A percentile compares a stretch with the other conserved stretches of the same genome.
These are phyloP conservation scores for Phalaenopsis aphrodite DNA, from an alignment of 106 monocot species.

Conservation along the genomic window DNA sequence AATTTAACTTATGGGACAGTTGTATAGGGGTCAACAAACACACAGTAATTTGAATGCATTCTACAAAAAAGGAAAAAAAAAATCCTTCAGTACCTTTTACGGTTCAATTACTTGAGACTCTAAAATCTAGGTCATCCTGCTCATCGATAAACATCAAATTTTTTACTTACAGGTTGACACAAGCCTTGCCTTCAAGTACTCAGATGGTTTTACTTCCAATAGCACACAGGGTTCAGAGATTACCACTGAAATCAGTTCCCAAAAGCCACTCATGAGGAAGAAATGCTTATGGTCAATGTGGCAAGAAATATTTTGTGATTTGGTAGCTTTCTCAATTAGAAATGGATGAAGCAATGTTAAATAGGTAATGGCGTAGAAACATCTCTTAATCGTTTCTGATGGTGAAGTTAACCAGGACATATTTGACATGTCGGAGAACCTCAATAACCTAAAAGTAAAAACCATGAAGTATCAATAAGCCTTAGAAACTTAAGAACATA, in stretches of 20 bases:
- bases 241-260: not conserved
- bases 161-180: not conserved
- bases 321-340: not conserved
- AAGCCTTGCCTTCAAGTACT: not conserved
- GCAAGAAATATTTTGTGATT: not conserved
- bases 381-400: not conserved
- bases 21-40: not conserved
- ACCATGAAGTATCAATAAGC: not conserved
- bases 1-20: too few relatives aligned
- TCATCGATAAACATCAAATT: not conserved
- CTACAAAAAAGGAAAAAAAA: not conserved
- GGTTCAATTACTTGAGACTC: not conserved
- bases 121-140: not conserved
- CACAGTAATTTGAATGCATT: not conserved
- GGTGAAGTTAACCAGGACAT: not conserved
- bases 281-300: not conserved
- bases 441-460: conserved; percentile 1
- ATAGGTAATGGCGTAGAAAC: not conserved
- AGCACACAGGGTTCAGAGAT: not conserved
- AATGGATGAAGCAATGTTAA: not conserved
- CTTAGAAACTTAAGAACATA: not conserved
- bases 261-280: not conserved
- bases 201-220: not conserved
- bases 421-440: not conserved
- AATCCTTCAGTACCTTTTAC: not conserved